phyloP scores from a whole-genome alignment of 257 asterid genomes.

The Capsicum rhomboideum region DNA sequence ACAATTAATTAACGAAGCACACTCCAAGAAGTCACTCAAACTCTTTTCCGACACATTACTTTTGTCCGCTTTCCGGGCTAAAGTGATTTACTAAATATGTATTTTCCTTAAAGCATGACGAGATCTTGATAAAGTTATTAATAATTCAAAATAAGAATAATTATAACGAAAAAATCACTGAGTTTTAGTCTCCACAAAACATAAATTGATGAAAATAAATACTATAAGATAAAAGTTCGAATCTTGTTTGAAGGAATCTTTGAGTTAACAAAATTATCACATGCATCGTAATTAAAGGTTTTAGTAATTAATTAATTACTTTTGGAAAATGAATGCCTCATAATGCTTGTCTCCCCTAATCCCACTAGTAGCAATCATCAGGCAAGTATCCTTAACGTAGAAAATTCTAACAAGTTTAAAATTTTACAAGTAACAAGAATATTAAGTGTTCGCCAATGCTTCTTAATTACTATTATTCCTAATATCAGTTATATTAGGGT shows the following conservation, averaged over 20 bases:
- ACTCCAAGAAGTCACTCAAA: neutral
- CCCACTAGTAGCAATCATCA: neutral
- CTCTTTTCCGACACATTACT: neutral
- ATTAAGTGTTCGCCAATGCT: neutral
- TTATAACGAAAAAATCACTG: neutral
- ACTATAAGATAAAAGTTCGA: neutral
- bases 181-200: neutral
- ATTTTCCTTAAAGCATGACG: neutral
- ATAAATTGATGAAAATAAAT: neutral
- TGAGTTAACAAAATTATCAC: neutral
- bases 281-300: neutral
- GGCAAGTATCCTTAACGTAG: conserved; percentile 1
- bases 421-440: neutral
- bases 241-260: neutral
- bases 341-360: conserved; percentile 2
- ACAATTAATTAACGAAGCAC: neutral
- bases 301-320: neutral
- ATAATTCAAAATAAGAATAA: neutral
- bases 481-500: no score
- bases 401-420: neutral
- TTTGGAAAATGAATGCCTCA: neutral
- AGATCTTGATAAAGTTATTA: neutral
- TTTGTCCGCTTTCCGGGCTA: neutral
- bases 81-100: no score
- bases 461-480: neutral